Conservation (phyloP, 495 filamentous ascomycete species). For the Penicillium mononematosum region DNA sequence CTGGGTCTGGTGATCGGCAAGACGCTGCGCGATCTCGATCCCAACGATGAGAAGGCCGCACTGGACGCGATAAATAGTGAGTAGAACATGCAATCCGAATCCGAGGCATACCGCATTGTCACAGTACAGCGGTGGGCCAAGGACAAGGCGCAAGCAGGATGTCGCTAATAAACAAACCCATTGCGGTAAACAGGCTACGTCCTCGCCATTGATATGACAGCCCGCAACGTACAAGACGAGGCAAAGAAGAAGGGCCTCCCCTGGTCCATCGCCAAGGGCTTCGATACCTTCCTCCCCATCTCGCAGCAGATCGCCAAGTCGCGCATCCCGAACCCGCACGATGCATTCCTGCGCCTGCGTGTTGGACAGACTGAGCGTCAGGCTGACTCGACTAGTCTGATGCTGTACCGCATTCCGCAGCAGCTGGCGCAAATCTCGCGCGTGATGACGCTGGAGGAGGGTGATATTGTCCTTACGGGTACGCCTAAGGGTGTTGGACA, state of each 20-base stretch:
- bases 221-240: constrained; percentile 87
- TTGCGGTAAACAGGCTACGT: constrained; percentile 60
- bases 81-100: constrained; percentile 14
- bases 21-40: constrained; percentile 67
- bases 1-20: constrained; percentile 85
- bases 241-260: constrained; percentile 97
- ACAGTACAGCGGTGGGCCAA: not conserved
- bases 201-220: constrained; percentile 90
- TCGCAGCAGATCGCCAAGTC: constrained; percentile 73
- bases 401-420: constrained; percentile 88
- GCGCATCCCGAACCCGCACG: constrained; percentile 80
- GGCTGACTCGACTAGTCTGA: constrained; percentile 80
- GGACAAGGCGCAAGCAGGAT: not conserved
- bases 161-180: constrained; percentile 1
- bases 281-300: constrained; percentile 93
- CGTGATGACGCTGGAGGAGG: constrained; percentile 91
- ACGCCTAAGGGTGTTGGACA: constrained; percentile 95
- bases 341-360: constrained; percentile 76
- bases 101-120: not conserved
- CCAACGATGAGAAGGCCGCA: constrained; percentile 53
- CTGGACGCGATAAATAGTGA: constrained; percentile 51
- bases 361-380: constrained; percentile 76
- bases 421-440: constrained; percentile 85
- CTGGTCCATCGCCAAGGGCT: constrained; percentile 93
- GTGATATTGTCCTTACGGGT: constrained; percentile 90